These are phyloP conservation scores for Chrysosporium keratinophilum DNA, from an alignment of 2,329 filamentous ascomycete genomes.

Conservation along the genomic window DNA sequence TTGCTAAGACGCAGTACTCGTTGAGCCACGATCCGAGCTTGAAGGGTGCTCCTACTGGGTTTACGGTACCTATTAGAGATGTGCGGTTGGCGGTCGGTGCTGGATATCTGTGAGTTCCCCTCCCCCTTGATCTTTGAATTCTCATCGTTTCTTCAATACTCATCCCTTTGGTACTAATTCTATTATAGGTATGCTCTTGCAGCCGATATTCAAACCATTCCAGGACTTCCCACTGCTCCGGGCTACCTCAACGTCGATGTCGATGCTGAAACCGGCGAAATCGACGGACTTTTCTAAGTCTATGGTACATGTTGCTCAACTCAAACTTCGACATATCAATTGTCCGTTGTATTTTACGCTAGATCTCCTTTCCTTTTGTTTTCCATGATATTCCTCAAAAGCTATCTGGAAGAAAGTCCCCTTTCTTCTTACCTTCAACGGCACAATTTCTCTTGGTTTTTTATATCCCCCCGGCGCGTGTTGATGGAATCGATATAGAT, in stretches of 20 bases:
- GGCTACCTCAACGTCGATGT: conserved; percentile 90
- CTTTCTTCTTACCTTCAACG: not conserved
- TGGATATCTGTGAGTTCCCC: conserved; percentile 63
- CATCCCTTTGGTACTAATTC: conserved; percentile 28
- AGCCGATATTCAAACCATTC: conserved; percentile 96
- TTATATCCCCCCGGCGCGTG: not conserved
- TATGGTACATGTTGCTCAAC: no score
- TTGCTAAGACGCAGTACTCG: conserved; percentile 98
- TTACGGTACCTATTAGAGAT: conserved; percentile 88
- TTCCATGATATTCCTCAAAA: not conserved
- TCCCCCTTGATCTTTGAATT: not conserved
- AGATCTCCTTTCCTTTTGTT: not conserved
- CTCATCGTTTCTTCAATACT: no score
- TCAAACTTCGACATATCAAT: no score
- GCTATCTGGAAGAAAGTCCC: not conserved
- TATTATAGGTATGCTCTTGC: conserved; percentile 68
- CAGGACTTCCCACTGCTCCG: conserved; percentile 84
- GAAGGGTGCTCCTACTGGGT: conserved; percentile 90
- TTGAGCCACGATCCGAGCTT: conserved; percentile 84
- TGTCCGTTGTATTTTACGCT: no score
- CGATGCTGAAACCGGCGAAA: conserved; percentile 71
- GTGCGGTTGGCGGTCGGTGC: conserved; percentile 89
- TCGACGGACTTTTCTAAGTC: conserved; percentile 76
- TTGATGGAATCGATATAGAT: not conserved
- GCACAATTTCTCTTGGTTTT: not conserved